These are phyloP conservation scores for Erysimum pusillum DNA, from an alignment of 441 rosid species.

Conservation along the genomic window DNA sequence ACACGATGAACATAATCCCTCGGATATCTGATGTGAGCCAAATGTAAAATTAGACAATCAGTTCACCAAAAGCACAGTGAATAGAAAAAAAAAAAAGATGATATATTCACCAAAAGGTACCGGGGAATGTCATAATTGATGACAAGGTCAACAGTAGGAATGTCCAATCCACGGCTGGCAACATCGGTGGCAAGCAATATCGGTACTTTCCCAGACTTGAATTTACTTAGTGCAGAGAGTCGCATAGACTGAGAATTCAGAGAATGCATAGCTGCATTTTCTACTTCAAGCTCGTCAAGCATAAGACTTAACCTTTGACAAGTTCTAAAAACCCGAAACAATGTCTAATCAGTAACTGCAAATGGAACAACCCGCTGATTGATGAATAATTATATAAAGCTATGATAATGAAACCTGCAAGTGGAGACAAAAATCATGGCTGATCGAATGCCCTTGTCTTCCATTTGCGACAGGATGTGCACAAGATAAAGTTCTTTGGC, in stretches of 20 bases:
- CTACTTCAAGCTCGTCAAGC: slow-evolving; percentile 89
- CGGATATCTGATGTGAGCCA: slow-evolving; percentile 62
- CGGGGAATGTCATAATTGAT: slow-evolving; percentile 94
- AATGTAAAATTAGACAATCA: slow-evolving; percentile 6
- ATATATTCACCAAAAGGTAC: slow-evolving; percentile 48
- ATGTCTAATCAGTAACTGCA: slow-evolving; percentile 24
- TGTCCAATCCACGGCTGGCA: slow-evolving; percentile 96
- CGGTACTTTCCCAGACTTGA: slow-evolving; percentile 86
- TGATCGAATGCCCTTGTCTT: slow-evolving; percentile 85
- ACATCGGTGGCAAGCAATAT: slow-evolving; percentile 92
- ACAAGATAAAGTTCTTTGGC: slow-evolving; percentile 89
- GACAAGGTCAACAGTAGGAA: slow-evolving; percentile 95
- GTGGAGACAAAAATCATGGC: slow-evolving; percentile 94
- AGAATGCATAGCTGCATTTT: slow-evolving; percentile 79
- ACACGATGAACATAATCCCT: slow-evolving; percentile 98
- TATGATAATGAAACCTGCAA: slow-evolving; percentile 70
- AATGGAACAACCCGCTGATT: slow-evolving; percentile 2
- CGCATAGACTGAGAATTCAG: slow-evolving; percentile 81
- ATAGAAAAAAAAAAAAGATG: not conserved
- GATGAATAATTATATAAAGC: slow-evolving; percentile 5
- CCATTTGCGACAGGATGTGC: slow-evolving; percentile 80
- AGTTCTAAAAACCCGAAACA: slow-evolving; percentile 51
- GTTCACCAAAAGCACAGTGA: slow-evolving; percentile 10
- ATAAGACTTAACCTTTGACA: slow-evolving; percentile 81
- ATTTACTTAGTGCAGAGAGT: slow-evolving; percentile 80